A percentile compares a stretch with the other conserved stretches of the same genome.
These are phyloP conservation scores for Amorphotheca resinae DNA, from an alignment of 495 filamentous ascomycete genomes.

Conservation along the genomic window DNA sequence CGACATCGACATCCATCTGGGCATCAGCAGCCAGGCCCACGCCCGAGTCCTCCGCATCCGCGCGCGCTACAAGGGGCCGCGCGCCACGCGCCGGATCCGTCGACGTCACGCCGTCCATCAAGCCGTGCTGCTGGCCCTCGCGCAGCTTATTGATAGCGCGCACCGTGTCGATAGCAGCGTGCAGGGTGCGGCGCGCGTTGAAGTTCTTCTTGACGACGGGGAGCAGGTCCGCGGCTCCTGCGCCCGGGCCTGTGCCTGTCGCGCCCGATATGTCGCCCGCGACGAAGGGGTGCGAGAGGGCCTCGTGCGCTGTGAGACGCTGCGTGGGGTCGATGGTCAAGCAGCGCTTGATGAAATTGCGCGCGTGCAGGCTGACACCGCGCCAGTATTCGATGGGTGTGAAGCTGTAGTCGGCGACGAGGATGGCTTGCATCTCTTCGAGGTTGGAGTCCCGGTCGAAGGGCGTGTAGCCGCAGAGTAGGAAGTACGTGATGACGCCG, in stretches of 20 bases:
- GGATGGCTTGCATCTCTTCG: slow-evolving; percentile 98
- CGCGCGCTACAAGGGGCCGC: slow-evolving; percentile 6
- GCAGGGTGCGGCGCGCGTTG: slow-evolving; percentile 84
- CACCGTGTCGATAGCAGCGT: slow-evolving; percentile 95
- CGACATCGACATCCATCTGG: slow-evolving; percentile 12
- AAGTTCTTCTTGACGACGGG: slow-evolving; percentile 98
- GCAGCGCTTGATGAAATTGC: slow-evolving; percentile 80
- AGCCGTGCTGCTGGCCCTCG: slow-evolving; percentile 50
- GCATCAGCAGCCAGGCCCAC: slow-evolving; percentile 5
- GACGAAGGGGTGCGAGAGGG: slow-evolving; percentile 81
- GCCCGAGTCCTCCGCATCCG: slow-evolving; percentile 9
- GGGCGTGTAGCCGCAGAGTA: slow-evolving; percentile 95
- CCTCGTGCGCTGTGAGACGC: slow-evolving; percentile 91
- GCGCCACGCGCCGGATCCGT: slow-evolving; percentile 15
- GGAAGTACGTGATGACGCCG: slow-evolving; percentile 90
- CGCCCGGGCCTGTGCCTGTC: slow-evolving; percentile 32
- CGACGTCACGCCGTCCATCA: slow-evolving; percentile 20
- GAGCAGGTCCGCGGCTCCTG: slow-evolving; percentile 75
- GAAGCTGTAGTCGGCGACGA: slow-evolving; percentile 91
- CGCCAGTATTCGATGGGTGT: slow-evolving; percentile 96
- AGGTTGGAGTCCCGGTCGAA: slow-evolving; percentile 96
- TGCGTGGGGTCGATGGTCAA: slow-evolving; percentile 76
- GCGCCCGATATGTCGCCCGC: slow-evolving; percentile 36
- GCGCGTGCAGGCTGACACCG: slow-evolving; percentile 69
- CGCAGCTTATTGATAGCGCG: slow-evolving; percentile 95